A percentile compares a stretch with the other conserved stretches of the same genome.
phyloP scores from a whole-genome alignment of 2,329 filamentous ascomycete genomes.

The Xenosphaeropsis pyriputrescens region DNA sequence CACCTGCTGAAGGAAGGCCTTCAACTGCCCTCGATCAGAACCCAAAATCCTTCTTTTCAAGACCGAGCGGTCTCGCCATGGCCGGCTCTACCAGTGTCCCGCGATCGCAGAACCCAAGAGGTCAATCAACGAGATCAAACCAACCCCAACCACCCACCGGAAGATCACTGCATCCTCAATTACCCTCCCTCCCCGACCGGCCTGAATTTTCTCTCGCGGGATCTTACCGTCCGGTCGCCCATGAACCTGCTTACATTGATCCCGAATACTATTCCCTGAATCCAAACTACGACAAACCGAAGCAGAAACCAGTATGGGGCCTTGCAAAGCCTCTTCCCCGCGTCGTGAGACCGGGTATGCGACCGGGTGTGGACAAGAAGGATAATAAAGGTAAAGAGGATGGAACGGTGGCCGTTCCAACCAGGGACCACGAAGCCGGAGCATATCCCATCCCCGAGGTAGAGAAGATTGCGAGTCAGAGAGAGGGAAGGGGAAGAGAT shows the following conservation, averaged over 20 bases:
- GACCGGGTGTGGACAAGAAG: slow-evolving; percentile 1
- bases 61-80: too few species aligned
- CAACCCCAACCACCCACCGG: background rate
- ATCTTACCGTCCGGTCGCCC: background rate
- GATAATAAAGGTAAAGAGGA: slow-evolving; percentile 2
- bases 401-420: slow-evolving; percentile 4
- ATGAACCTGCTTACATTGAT: slow-evolving; percentile 3
- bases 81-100: too few species aligned
- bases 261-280: slow-evolving; percentile 7
- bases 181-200: background rate
- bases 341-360: slow-evolving; percentile 7
- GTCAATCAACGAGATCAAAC: too few species aligned
- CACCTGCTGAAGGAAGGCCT: too few species aligned
- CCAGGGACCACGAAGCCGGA: background rate
- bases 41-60: too few species aligned
- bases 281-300: slow-evolving; percentile 5
- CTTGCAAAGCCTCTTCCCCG: slow-evolving; percentile 7
- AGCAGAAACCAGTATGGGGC: slow-evolving; percentile 7
- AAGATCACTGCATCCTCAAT: background rate
- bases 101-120: too few species aligned
- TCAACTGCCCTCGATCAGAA: too few species aligned
- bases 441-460: too few species aligned
- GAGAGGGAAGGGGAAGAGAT: too few species aligned
- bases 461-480: too few species aligned
- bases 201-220: slow-evolving; percentile 3